Base-by-base conservation (phyloP, 176 grass and related monocot genomes). In the Raddia guianensis region DNA sequence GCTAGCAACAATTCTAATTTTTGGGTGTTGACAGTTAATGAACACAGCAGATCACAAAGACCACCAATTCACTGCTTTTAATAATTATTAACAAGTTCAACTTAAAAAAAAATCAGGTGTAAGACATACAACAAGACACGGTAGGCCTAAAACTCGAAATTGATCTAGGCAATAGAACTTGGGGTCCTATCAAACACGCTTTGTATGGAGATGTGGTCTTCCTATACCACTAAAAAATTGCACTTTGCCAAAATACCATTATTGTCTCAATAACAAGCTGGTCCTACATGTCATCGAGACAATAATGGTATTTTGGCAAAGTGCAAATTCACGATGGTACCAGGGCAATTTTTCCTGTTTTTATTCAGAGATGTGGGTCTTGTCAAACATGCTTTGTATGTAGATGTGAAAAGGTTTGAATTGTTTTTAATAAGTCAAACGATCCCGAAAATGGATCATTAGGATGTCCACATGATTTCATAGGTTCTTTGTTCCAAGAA, bases 101-200 rank as follows among this genome's bases (percentile, higher is more conserved):
- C 18, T 68, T 10, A 3, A 6, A 61, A 27, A 27, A 27, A 80
- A 68, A 12, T 80, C 73, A 64, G 52, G 63, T 68, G 16, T 68
- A 42, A 6, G 37, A 68, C 67, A 54, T 40, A 45, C 42, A 56
- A 37, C 6, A 44, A 40, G 63, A 19, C 4, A 78, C 65, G 49
- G 35, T 45, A 40, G 63, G 11, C 45, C 43, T 77, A 80, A 12
- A 73, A 83, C 4, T 57, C 13, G n/a, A 62, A 85, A 63, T 61
- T 77, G 20, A 84, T 72, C 46, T 54, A 47, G 54, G 70, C 37
- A 59, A 19, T 80, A 57, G 64, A 60, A 1, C 54, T 64, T 78
- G 2, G 49, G 56, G 35, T 18, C 66, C 55, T 64, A 79, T 35
- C 57, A 54, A 78, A 15, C 66, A 62, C 19, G 32, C 5, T n/a